Conservation (phyloP, 805 yeast species). For the Sungouiella blattae region DNA sequence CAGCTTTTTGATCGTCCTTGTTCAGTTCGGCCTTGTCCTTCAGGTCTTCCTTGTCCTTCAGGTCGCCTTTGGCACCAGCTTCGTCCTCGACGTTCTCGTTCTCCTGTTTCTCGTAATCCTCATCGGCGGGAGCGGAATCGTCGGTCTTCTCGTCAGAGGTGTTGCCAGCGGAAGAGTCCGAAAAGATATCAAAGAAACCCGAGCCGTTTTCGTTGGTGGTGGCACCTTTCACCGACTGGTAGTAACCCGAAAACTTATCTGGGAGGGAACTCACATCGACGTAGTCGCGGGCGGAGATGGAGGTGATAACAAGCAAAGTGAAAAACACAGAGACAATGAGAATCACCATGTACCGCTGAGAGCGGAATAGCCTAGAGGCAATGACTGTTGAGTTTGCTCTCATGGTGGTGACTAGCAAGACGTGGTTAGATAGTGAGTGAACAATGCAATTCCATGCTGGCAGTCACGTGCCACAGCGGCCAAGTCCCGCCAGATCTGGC, state of each 20-base stretch:
- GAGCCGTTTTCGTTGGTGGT: background rate
- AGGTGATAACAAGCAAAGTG: slow-evolving; percentile 23
- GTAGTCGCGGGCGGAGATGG: slow-evolving; percentile 27
- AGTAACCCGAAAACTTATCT: background rate
- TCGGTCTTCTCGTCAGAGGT: background rate
- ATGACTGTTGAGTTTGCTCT: slow-evolving; percentile 24
- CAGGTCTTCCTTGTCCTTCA: background rate
- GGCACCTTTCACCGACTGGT: background rate
- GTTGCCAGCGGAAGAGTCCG: too few relatives aligned
- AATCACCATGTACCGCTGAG: slow-evolving; percentile 26
- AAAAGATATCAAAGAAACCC: background rate
- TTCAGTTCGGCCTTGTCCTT: background rate
- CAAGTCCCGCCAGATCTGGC: too few relatives aligned
- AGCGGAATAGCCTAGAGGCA: slow-evolving; percentile 28
- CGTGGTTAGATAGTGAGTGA: too few relatives aligned
- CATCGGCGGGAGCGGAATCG: background rate
- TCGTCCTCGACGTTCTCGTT: background rate
- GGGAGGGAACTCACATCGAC: slow-evolving; percentile 5
- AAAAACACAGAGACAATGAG: slow-evolving; percentile 21
- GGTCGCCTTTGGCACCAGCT: background rate
- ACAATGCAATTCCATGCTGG: too few relatives aligned
- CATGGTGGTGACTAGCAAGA: too few relatives aligned
- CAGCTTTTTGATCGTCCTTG: background rate
- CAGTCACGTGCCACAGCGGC: too few relatives aligned
- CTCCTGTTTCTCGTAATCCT: background rate